Base-by-base conservation (phyloP, 108 stramenopile species). In the Seminavis robusta region DNA sequence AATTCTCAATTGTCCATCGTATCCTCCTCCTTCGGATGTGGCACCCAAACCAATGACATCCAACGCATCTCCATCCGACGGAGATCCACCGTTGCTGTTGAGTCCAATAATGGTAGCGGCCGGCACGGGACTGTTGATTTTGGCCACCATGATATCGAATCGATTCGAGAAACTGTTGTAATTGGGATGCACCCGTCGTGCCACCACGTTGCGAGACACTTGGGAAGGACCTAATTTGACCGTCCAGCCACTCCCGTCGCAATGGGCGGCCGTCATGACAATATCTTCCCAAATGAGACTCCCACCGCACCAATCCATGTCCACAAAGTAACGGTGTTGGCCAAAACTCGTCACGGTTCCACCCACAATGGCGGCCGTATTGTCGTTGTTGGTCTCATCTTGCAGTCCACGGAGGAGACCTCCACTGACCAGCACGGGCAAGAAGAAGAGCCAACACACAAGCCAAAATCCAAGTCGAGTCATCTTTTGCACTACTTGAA, bases 181-280 rank as follows among this genome's bases (percentile, higher is more conserved):
- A 2, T 47, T 25, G 8, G 81, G 77, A 55, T 83, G 81, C 11
- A 21, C 8, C 2, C 11, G 41, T 17, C 25, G 11, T 17, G 33
- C 32, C n/a, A 52, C 21, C 1, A 73, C 55, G 4, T 33, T 60
- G n/a, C n/a, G n/a, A n/a, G n/a, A n/a, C n/a, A n/a, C n/a, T n/a
- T n/a, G n/a, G n/a, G n/a, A n/a, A n/a, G n/a, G n/a, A n/a, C n/a
- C n/a, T n/a, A n/a, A n/a, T n/a, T n/a, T n/a, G n/a, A n/a, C n/a
- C n/a, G n/a, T n/a, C n/a, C n/a, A n/a, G n/a, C n/a, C n/a, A n/a
- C 28, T 11, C 28, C 7, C 29, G 2, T 29, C 70, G 34, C 80
- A 81, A 45, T 81, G 80, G 0, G 75, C 80, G 2, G 75, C 62
- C 0, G 75, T 74, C 21, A 81, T 10, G 39, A 81, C 20, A 5